Evolutionary conservation across 257 asterid genomes (phyloP).

Genomic region (Jacaranda copaia): DNA sequence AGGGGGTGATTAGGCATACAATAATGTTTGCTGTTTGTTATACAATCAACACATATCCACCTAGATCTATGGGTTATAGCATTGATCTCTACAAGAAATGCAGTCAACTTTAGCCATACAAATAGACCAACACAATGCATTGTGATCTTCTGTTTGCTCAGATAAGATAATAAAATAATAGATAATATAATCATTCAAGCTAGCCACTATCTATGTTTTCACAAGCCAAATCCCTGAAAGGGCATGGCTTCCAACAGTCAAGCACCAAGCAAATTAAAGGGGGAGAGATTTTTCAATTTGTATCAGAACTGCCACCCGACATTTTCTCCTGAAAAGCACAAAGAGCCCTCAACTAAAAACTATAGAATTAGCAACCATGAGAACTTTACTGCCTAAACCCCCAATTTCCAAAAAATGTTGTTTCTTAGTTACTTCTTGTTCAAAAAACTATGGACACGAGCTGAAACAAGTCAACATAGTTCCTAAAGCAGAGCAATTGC

Average conservation of each 20-base stretch:
- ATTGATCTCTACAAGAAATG: slow-evolving; percentile 1
- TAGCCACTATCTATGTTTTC: neutral
- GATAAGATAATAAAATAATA: neutral
- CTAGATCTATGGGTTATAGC: neutral
- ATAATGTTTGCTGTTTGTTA: neutral
- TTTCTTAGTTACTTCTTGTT: slow-evolving; percentile 15
- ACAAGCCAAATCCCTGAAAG: slow-evolving; percentile 15
- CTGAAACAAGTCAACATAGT: slow-evolving; percentile 17
- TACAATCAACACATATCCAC: slow-evolving; percentile 4
- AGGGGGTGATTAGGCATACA: neutral
- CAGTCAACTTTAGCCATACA: slow-evolving; percentile 5
- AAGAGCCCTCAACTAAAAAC: slow-evolving; percentile 11
- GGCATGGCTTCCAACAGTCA: slow-evolving; percentile 10
- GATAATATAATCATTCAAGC: neutral
- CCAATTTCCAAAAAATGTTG: slow-evolving; percentile 3
- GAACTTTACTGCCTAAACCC: neutral
- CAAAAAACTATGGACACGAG: slow-evolving; percentile 2
- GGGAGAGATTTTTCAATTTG: neutral
- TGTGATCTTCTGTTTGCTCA: neutral
- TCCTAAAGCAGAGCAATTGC: slow-evolving; percentile 29
- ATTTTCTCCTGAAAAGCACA: neutral
- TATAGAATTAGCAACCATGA: neutral
- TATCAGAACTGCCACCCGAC: neutral
- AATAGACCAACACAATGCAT: neutral
- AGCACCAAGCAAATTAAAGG: slow-evolving; percentile 5